phyloP scores from a whole-genome alignment of 2,329 filamentous ascomycete genomes.

The Fusarium subtropicale region DNA sequence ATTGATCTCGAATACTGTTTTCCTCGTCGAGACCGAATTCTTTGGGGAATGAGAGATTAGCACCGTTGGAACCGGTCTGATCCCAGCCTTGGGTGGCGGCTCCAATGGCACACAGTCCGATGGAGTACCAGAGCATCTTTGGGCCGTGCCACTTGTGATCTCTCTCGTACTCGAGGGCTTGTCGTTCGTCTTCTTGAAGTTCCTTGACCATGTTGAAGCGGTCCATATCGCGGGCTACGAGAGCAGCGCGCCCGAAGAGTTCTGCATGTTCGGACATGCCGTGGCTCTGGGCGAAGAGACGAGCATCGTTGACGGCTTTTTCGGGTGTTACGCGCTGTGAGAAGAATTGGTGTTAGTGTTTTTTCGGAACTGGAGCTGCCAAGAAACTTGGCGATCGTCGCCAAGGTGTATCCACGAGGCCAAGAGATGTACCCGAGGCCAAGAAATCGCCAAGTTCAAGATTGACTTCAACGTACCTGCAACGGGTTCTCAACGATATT shows the following conservation, averaged over 20 bases:
- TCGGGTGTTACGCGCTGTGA: conserved; percentile 44
- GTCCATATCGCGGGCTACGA: conserved; percentile 51
- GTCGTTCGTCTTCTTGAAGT: conserved; percentile 53
- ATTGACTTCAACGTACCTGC: conserved; percentile 10
- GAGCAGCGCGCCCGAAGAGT: conserved; percentile 54
- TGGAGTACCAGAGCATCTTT: conserved; percentile 56
- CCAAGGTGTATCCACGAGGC: neutral
- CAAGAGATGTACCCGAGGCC: neutral
- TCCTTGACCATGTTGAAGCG: conserved; percentile 46
- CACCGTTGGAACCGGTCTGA: conserved; percentile 71
- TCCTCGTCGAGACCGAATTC: conserved; percentile 51
- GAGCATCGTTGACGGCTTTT: conserved; percentile 55
- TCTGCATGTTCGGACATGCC: conserved; percentile 61
- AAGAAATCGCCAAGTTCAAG: conserved; percentile 25
- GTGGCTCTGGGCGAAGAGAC: conserved; percentile 62
- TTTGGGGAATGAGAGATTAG: conserved; percentile 69
- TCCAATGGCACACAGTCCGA: conserved; percentile 66
- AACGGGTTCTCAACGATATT: conserved; percentile 29
- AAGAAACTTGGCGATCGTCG: neutral
- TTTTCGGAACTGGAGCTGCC: neutral
- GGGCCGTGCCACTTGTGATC: conserved; percentile 70
- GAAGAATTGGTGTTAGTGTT: neutral
- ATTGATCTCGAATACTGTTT: conserved; percentile 57
- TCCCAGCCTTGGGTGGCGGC: conserved; percentile 72
- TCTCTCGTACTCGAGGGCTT: conserved; percentile 56